Evolutionary conservation across 2,329 filamentous ascomycete genomes (phyloP), one percentile per base, ranked within the genome.

Genomic region (Dothideomycetidae sp.): DNA sequence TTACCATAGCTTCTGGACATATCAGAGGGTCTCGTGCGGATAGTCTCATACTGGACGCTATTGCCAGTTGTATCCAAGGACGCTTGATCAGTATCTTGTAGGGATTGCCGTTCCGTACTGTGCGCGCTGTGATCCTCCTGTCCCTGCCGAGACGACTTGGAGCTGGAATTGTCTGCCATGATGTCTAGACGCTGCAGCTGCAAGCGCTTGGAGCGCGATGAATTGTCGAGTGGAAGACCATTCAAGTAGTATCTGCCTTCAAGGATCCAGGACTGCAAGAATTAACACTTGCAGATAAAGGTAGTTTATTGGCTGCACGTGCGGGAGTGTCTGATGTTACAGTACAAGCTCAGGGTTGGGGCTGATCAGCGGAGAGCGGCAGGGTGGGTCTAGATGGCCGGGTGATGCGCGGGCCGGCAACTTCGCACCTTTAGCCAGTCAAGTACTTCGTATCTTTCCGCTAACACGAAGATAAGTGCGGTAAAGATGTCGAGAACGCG

Each of bases 1-100:
- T 41, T 43, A 59, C 56, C 56, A 45, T 59, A 59, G 37, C 48
- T 50, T 35, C 50, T 48, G 15, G 54, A 46, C 29, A 18, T n/a
- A 16, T 38, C 36, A 11, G 36, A 21, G 4, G 36, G 18, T 28
- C 36, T 12, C 10, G 36, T 38, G 10, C 36, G 16, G n/a, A 38
- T 38, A 9, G 29, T 38, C 12, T 38, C 36, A 33, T 38, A 38
- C 16, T 38, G 36, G 28, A 38, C 30, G 13, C 36, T 30, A 9
- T 38, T 30, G 9, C 18, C 29, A 26, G 11, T 28, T 12, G 35
- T 30, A 13, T 33, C 21, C 21, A 26, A 19, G 2, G 36, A 26
- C 5, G 30, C 36, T 29, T 38, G 36, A 26, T 26, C 21, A n/a
- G 21, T 26, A n/a, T 26, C 21, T 7, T 26, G 7, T 7, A 26